Conservation (phyloP, 179 eudicot species). For the Carnegiea gigantea region DNA sequence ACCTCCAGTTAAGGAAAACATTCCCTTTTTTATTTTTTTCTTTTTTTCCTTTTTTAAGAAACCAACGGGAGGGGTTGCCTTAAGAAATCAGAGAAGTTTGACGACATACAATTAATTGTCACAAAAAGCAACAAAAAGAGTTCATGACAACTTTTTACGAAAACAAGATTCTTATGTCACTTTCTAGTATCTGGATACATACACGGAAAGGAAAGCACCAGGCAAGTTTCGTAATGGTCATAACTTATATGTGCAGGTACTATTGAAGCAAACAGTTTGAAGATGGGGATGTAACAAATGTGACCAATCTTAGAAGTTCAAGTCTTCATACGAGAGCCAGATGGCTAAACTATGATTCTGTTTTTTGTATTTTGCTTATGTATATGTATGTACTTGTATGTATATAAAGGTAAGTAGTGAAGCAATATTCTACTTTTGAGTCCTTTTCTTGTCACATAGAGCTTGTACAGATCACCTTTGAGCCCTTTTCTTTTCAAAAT, state of each 20-base stretch:
- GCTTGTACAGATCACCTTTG: too few relatives aligned
- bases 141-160: neutral
- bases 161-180: neutral
- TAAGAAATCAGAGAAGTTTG: neutral
- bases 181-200: slow-evolving; percentile 1
- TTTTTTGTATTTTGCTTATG: slow-evolving; percentile 19
- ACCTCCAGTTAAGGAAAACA: neutral
- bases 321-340: slow-evolving; percentile 23
- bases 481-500: too few relatives aligned
- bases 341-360: slow-evolving; percentile 39
- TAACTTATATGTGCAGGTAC: slow-evolving; percentile 47
- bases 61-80: neutral
- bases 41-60: neutral
- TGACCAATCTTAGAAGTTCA: slow-evolving; percentile 13
- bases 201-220: slow-evolving; percentile 5
- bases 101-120: neutral
- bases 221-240: slow-evolving; percentile 13
- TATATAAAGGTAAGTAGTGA: slow-evolving; percentile 23
- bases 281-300: slow-evolving; percentile 63
- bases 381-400: slow-evolving; percentile 33
- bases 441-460: too few relatives aligned
- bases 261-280: slow-evolving; percentile 43
- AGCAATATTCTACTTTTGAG: slow-evolving; percentile 16
- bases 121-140: neutral
- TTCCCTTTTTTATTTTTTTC: neutral